Conservation (phyloP, 306 rosid genomes). For the Vicia faba region DNA sequence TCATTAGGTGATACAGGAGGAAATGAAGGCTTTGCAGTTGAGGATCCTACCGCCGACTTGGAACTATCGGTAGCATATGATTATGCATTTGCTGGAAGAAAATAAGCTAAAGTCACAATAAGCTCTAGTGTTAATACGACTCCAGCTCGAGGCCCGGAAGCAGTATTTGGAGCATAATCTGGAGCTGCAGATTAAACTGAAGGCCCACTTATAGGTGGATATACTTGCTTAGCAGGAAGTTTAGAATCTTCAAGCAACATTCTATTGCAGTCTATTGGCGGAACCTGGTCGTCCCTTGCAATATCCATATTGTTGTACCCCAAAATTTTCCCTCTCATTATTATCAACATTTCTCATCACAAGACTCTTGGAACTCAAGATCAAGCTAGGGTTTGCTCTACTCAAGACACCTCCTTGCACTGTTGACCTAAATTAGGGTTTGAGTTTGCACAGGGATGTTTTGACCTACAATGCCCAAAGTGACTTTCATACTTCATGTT, state of each 20-base stretch:
- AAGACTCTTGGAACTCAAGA: too few relatives aligned
- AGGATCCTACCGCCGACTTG: conserved; percentile 53
- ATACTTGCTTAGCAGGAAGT: conserved; percentile 55
- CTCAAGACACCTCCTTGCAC: too few relatives aligned
- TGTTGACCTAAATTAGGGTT: too few relatives aligned
- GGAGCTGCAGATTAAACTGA: conserved; percentile 57
- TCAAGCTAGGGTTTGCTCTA: too few relatives aligned
- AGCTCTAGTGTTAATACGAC: conserved; percentile 88
- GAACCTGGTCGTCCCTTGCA: conserved; percentile 61
- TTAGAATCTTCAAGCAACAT: conserved; percentile 64
- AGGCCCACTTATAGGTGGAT: conserved; percentile 55
- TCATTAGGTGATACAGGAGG: conserved; percentile 50
- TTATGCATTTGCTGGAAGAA: conserved; percentile 72
- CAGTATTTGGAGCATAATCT: conserved; percentile 56
- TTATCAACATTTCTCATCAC: too few relatives aligned
- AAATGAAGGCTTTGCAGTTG: conserved; percentile 56
- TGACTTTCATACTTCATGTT: too few relatives aligned
- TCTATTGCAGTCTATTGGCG: conserved; percentile 64
- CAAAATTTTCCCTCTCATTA: too few relatives aligned
- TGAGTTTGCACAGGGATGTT: too few relatives aligned
- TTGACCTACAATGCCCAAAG: too few relatives aligned
- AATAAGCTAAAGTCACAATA: conserved; percentile 79
- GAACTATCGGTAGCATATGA: conserved; percentile 58
- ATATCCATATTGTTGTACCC: too few relatives aligned
- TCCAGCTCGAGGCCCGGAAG: conserved; percentile 72